A percentile compares a stretch with the other conserved stretches of the same genome.
Evolutionary conservation across 805 yeast species (phyloP).

Genomic region (Ogataea salicorniae): DNA sequence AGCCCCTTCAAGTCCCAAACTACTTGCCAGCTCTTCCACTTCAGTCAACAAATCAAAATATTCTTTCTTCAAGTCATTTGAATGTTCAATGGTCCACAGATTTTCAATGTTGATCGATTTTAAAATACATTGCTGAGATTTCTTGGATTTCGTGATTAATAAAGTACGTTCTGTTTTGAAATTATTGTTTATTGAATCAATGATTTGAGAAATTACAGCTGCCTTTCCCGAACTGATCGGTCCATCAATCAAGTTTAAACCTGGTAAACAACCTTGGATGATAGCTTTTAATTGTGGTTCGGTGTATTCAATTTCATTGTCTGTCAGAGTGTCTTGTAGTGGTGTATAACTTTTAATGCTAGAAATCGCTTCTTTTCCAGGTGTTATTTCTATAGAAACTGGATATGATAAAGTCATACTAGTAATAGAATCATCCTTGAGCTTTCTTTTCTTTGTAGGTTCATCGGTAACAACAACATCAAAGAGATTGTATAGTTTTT

Average conservation of each 20-base stretch:
- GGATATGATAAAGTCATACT: background rate
- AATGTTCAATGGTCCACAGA: background rate
- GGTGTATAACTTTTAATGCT: background rate
- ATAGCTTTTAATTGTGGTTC: constrained; percentile 3
- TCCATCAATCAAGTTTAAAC: constrained; percentile 18
- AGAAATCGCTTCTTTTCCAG: background rate
- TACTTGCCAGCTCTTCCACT: constrained; percentile 29
- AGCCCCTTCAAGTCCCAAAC: constrained; percentile 29
- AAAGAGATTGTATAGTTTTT: background rate
- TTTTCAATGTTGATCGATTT: background rate
- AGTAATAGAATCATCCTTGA: background rate
- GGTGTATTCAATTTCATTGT: background rate
- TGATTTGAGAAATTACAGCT: constrained; percentile 21
- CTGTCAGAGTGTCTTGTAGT: background rate
- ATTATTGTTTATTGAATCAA: constrained; percentile 18
- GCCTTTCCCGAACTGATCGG: constrained; percentile 30
- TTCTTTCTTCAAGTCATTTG: constrained; percentile 19
- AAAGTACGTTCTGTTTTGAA: constrained; percentile 24
- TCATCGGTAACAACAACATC: background rate
- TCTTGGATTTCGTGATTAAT: constrained; percentile 21
- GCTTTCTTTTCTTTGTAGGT: constrained; percentile 5
- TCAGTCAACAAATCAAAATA: constrained; percentile 12
- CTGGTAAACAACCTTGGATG: constrained; percentile 5
- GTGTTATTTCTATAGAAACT: background rate
- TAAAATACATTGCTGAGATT: constrained; percentile 11